Conservation (phyloP, 2,329 filamentous ascomycete genomes). For the Fusarium penzigii region DNA sequence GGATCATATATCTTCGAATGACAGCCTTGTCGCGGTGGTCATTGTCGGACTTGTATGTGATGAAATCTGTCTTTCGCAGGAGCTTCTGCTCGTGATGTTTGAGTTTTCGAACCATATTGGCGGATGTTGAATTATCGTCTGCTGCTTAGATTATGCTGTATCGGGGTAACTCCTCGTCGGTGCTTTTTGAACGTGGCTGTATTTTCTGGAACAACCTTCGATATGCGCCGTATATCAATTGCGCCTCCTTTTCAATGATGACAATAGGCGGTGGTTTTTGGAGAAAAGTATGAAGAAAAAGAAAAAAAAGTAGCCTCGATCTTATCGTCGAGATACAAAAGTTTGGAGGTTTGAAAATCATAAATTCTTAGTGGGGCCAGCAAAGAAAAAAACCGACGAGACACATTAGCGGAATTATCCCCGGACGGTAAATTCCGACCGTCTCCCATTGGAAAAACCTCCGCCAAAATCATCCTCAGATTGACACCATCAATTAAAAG, state of each 20-base stretch:
- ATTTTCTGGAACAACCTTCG: background rate
- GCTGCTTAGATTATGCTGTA: background rate
- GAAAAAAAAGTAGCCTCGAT: background rate
- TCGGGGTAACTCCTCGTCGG: background rate
- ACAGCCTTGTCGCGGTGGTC: slow-evolving; percentile 81
- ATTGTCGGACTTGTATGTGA: slow-evolving; percentile 87
- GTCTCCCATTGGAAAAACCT: slow-evolving; percentile 24
- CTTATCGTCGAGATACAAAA: slow-evolving; percentile 5
- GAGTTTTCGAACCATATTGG: slow-evolving; percentile 86
- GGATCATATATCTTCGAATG: slow-evolving; percentile 84
- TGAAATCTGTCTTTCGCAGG: slow-evolving; percentile 89
- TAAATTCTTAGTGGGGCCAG: slow-evolving; percentile 27
- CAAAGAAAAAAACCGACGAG: background rate
- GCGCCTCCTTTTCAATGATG: too few species aligned
- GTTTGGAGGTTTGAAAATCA: slow-evolving; percentile 21
- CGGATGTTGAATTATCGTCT: background rate
- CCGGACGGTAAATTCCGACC: slow-evolving; percentile 24
- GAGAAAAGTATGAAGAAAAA: background rate
- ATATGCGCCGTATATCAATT: background rate
- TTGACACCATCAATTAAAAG: slow-evolving; percentile 20
- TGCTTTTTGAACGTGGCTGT: background rate
- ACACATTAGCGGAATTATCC: slow-evolving; percentile 21
- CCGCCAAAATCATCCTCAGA: slow-evolving; percentile 13
- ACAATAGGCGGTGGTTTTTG: too few species aligned
- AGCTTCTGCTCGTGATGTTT: slow-evolving; percentile 98